A percentile compares a stretch with the other conserved stretches of the same genome.
These are phyloP conservation scores for Tricholoma sp. DNA, from an alignment of 768 basidiomycete genomes.

Conservation along the genomic window DNA sequence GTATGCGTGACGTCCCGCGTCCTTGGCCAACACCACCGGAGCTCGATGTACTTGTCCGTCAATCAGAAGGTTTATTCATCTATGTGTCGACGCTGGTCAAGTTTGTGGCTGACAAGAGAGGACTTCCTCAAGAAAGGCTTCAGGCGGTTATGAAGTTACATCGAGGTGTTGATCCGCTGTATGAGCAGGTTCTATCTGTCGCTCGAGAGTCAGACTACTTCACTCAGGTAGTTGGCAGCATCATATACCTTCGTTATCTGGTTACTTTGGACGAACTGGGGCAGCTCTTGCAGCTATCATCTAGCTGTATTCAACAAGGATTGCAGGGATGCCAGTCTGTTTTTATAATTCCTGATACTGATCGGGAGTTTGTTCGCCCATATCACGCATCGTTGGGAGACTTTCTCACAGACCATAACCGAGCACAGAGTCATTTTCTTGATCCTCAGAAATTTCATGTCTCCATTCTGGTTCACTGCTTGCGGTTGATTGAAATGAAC, in stretches of 20 bases:
- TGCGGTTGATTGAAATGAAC: not conserved
- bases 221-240: not conserved
- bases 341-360: not conserved
- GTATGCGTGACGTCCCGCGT: not conserved
- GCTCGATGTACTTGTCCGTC: not conserved
- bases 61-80: not conserved
- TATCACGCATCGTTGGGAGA: not conserved
- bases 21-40: not conserved
- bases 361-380: too few relatives aligned
- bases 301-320: too few relatives aligned
- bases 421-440: not conserved
- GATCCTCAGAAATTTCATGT: not conserved
- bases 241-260: not conserved
- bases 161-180: not conserved
- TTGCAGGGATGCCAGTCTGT: not conserved
- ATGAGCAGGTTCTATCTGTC: not conserved
- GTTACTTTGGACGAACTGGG: not conserved
- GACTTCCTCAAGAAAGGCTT: not conserved
- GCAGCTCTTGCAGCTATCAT: not conserved
- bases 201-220: not conserved
- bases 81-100: too few relatives aligned
- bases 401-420: not conserved
- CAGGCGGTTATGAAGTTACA: not conserved
- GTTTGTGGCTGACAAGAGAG: not conserved
- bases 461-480: not conserved